A percentile compares a stretch with the other conserved stretches of the same genome.
Evolutionary conservation across 2,329 filamentous ascomycete genomes (phyloP).

Genomic region (Fusarium humuli): DNA sequence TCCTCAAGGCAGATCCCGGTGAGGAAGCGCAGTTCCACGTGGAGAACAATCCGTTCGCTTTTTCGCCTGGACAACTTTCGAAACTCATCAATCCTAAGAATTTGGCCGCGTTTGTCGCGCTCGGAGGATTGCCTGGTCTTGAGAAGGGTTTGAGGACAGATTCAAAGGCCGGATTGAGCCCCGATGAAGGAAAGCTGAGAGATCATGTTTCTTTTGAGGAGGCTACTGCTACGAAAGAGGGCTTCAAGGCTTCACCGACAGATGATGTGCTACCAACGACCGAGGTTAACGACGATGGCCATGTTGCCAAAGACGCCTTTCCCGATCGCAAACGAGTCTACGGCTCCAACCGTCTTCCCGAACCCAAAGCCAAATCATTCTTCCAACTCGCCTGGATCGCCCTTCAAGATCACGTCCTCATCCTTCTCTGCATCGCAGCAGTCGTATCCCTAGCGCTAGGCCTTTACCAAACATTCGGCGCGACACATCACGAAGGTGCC

Average conservation of each 20-base stretch:
- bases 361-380: constrained; percentile 70
- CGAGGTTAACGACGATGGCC: background rate
- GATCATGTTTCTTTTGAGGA: constrained; percentile 77
- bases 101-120: constrained; percentile 77
- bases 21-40: constrained; percentile 78
- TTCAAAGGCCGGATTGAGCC: constrained; percentile 74
- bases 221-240: constrained; percentile 52
- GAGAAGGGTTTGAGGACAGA: constrained; percentile 81
- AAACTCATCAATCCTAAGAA: constrained; percentile 90
- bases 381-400: constrained; percentile 72
- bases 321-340: constrained; percentile 36
- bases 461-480: constrained; percentile 72
- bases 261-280: background rate
- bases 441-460: constrained; percentile 74
- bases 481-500: constrained; percentile 55
- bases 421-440: constrained; percentile 73
- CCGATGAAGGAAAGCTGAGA: constrained; percentile 75
- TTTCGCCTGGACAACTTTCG: constrained; percentile 80
- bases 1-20: constrained; percentile 75
- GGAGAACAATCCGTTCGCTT: constrained; percentile 83
- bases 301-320: constrained; percentile 24
- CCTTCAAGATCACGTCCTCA: constrained; percentile 75
- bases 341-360: constrained; percentile 65
- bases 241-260: background rate
- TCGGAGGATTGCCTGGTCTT: constrained; percentile 80